Conservation (phyloP, 345 rosid genomes). For the Nasturtium officinale region DNA sequence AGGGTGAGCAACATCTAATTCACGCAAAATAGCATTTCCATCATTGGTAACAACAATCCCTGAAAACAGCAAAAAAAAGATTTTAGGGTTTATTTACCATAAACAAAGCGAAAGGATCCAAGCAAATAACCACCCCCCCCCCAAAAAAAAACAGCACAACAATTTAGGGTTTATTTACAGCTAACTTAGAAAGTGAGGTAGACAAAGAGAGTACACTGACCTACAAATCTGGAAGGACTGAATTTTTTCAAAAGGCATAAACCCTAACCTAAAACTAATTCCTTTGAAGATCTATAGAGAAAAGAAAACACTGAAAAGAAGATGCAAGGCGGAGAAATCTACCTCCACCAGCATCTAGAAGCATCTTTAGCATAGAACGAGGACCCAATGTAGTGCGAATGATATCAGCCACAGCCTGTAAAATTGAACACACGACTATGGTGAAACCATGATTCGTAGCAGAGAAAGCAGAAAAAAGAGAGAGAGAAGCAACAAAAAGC, state of each 20-base stretch:
- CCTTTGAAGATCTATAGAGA: slow-evolving; percentile 8
- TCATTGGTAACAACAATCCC: slow-evolving; percentile 95
- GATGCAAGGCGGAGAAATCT: neutral
- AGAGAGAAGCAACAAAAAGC: neutral
- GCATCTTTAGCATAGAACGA: slow-evolving; percentile 95
- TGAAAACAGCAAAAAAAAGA: slow-evolving; percentile 30
- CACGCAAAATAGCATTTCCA: slow-evolving; percentile 94
- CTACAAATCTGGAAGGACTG: neutral
- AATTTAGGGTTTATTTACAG: neutral
- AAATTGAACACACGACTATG: neutral
- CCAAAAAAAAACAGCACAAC: neutral
- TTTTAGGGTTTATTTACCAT: no score
- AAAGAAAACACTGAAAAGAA: slow-evolving; percentile 4
- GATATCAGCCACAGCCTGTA: slow-evolving; percentile 87
- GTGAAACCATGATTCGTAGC: slow-evolving; percentile 28
- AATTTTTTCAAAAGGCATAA: slow-evolving; percentile 8
- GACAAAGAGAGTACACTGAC: neutral
- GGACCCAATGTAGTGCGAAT: slow-evolving; percentile 98
- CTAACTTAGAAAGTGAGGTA: slow-evolving; percentile 6
- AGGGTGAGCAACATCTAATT: slow-evolving; percentile 87
- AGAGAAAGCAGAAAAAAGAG: neutral
- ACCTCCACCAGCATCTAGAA: slow-evolving; percentile 94
- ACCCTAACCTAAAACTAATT: neutral
- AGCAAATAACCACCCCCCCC: neutral
- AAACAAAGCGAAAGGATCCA: neutral